phyloP scores from a whole-genome alignment of 192 early-diverging fungal genomes.

The Lunasporangiospora selenospora region DNA sequence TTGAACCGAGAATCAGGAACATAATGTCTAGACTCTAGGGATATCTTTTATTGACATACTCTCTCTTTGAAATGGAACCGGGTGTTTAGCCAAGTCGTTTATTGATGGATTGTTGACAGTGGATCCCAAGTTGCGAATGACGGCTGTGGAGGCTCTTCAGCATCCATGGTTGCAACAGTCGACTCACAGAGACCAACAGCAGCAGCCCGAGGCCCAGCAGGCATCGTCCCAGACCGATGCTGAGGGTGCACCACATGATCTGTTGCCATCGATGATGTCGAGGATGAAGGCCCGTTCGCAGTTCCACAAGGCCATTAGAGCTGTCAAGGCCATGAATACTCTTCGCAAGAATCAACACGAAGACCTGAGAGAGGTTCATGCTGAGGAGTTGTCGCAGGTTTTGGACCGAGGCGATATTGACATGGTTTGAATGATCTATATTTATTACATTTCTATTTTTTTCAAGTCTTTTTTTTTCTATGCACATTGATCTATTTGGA shows the following conservation, averaged over 20 bases:
- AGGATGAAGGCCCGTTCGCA: conserved; percentile 73
- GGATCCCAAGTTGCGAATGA: conserved; percentile 74
- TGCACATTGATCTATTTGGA: no score
- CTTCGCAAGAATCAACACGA: conserved; percentile 38
- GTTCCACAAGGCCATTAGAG: conserved; percentile 67
- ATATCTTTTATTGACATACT: no score
- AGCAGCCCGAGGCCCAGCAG: conserved; percentile 13
- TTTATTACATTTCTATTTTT: no score
- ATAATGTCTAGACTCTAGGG: no score
- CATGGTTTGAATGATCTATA: conserved; percentile 46
- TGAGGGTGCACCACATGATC: conserved; percentile 48
- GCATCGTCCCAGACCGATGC: conserved; percentile 2
- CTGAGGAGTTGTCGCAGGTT: conserved; percentile 38
- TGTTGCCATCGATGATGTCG: conserved; percentile 64
- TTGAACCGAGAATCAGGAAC: no score
- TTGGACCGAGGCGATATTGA: conserved; percentile 32
- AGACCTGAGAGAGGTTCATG: conserved; percentile 27
- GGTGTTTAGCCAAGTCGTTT: conserved; percentile 79
- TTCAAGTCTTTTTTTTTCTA: no score
- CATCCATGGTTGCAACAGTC: conserved; percentile 75
- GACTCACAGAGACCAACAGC: conserved; percentile 1
- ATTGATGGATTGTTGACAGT: conserved; percentile 69
- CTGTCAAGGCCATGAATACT: conserved; percentile 52
- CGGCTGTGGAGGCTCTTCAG: conserved; percentile 72
- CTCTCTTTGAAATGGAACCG: no score